Evolutionary conservation across 441 rosid genomes (phyloP).

Genomic region (Isatis lusitanica): DNA sequence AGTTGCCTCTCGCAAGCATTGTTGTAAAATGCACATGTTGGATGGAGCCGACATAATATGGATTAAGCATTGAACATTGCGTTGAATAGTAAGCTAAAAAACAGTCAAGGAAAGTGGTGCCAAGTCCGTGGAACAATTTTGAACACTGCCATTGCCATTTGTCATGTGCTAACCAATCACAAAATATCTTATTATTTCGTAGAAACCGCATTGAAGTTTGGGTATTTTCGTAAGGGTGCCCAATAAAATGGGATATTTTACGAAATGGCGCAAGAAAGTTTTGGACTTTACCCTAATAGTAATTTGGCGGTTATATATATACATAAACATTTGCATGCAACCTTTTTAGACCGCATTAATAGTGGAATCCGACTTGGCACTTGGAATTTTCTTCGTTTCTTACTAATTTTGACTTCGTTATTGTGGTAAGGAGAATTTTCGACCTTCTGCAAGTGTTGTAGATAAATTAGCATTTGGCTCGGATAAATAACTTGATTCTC

Average conservation of each 20-base stretch:
- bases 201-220: not conserved
- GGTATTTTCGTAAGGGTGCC: not conserved
- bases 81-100: conserved; percentile 16
- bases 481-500: too few relatives aligned
- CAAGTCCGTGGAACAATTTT: conserved; percentile 17
- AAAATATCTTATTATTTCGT: not conserved
- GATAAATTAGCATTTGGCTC: not conserved
- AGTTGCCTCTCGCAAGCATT: not conserved
- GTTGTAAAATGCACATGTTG: not conserved
- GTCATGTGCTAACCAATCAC: not conserved
- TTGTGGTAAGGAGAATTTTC: not conserved
- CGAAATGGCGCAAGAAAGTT: not conserved
- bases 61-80: not conserved
- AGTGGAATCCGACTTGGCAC: conserved; percentile 9
- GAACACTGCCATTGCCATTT: conserved; percentile 2
- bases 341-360: not conserved
- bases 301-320: not conserved
- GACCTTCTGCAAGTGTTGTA: not conserved
- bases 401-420: not conserved
- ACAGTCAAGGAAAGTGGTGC: conserved; percentile 31
- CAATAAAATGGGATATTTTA: not conserved
- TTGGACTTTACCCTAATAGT: not conserved
- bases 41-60: not conserved
- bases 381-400: not conserved
- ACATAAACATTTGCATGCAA: conserved; percentile 14